A percentile compares a stretch with the other conserved stretches of the same genome.
Conservation (phyloP, 768 basidiomycete species). For the Omphalotus guepiniiformis region DNA sequence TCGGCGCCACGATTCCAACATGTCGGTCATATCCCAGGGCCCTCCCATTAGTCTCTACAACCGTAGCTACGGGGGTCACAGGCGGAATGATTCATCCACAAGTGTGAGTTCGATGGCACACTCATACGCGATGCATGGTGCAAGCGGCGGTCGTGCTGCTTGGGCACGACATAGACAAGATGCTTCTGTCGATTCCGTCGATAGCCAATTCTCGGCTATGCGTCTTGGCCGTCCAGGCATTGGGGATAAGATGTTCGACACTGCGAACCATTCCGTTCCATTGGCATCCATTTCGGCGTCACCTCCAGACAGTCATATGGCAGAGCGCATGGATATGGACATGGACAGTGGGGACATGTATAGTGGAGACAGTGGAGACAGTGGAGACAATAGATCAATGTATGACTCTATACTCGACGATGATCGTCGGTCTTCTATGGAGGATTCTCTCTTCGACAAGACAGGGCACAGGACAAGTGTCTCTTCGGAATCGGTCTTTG, state of each 20-base stretch:
- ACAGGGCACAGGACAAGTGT: conserved; percentile 47
- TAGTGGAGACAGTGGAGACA: conserved; percentile 6
- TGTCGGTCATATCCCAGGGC: conserved; percentile 47
- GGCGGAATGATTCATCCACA: conserved; percentile 38
- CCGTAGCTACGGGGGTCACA: conserved; percentile 45
- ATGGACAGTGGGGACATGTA: not conserved
- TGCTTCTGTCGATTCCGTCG: conserved; percentile 57
- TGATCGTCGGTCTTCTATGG: conserved; percentile 35
- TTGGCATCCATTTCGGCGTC: conserved; percentile 65
- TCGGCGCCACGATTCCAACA: conserved; percentile 58
- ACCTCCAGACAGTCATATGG: conserved; percentile 41
- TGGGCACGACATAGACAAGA: conserved; percentile 60
- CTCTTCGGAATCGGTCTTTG: conserved; percentile 62
- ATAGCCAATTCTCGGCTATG: conserved; percentile 57
- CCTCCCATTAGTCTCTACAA: conserved; percentile 76
- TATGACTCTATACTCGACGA: conserved; percentile 69
- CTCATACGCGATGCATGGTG: conserved; percentile 51
- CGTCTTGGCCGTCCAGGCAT: conserved; percentile 67
- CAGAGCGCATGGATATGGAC: conserved; percentile 9
- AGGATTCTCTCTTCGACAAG: conserved; percentile 63
- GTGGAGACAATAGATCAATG: conserved; percentile 34
- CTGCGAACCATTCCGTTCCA: conserved; percentile 46
- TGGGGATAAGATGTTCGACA: conserved; percentile 87
- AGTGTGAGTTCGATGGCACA: conserved; percentile 53
- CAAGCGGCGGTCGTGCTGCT: conserved; percentile 48